A percentile compares a stretch with the other conserved stretches of the same genome.
These are phyloP conservation scores for Strigomonas culicis DNA, from an alignment of 208 protist genomes.

Conservation along the genomic window DNA sequence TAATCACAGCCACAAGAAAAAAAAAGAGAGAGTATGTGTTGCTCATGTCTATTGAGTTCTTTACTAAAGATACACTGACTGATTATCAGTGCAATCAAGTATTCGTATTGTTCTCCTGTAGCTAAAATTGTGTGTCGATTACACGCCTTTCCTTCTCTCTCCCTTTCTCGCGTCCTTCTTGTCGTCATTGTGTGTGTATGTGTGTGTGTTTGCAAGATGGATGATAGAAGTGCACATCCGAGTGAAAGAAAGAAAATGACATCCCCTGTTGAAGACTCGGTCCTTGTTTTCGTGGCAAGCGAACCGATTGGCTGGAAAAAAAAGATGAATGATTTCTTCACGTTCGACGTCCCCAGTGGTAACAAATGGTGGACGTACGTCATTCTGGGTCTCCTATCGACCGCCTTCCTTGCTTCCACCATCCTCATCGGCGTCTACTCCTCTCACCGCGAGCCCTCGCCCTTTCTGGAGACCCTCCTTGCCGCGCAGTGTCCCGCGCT, in stretches of 20 bases:
- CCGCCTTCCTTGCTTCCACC: constrained; percentile 23
- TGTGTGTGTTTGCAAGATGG: background rate
- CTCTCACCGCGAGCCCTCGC: constrained; percentile 14
- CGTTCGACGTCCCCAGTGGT: constrained; percentile 25
- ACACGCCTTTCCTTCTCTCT: background rate
- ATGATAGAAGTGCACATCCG: no score
- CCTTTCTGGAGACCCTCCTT: constrained; percentile 19
- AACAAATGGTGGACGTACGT: constrained; percentile 40
- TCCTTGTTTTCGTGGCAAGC: constrained; percentile 9
- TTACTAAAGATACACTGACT: background rate
- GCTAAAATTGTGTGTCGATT: no score
- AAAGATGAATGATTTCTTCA: constrained; percentile 20
- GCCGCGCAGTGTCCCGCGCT: constrained; percentile 24
- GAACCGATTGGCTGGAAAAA: background rate
- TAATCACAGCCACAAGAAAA: background rate
- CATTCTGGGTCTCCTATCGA: constrained; percentile 25
- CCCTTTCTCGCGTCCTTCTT: background rate
- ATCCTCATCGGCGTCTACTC: constrained; percentile 29
- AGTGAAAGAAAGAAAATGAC: no score
- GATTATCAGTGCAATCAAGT: background rate
- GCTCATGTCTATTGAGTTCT: background rate
- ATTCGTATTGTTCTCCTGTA: background rate
- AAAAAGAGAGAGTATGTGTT: background rate
- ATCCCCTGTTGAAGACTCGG: background rate
- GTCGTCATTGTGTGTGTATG: background rate